phyloP scores from a whole-genome alignment of 306 rosid species.

The Prunus dulcis region DNA sequence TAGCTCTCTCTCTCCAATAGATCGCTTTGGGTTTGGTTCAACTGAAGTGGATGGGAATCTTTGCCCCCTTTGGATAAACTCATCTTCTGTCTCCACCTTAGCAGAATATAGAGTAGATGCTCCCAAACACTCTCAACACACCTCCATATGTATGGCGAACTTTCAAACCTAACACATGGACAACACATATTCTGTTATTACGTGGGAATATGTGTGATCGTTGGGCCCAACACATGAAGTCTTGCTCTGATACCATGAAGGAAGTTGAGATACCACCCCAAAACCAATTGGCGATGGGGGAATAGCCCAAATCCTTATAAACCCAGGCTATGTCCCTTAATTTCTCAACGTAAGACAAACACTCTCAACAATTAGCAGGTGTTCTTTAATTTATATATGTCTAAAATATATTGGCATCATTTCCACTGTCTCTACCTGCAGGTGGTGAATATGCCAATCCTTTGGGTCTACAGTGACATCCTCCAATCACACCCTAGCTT shows the following conservation, averaged over 20 bases:
- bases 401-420: background rate
- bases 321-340: no score
- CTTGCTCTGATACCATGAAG: no score
- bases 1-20: background rate
- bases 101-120: slow-evolving; percentile 2
- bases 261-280: no score
- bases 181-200: accelerated
- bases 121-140: background rate
- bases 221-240: no score
- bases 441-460: background rate
- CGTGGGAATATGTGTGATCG: no score
- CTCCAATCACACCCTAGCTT: background rate
- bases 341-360: no score
- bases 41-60: background rate
- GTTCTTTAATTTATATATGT: background rate
- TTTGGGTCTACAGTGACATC: background rate
- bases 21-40: background rate
- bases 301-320: no score
- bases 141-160: no score
- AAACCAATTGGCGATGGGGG: no score
- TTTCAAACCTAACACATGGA: no score
- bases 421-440: background rate
- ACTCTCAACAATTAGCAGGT: background rate
- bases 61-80: background rate
- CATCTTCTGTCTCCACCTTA: slow-evolving; percentile 1